These are phyloP conservation scores for Selenicereus undatus DNA, from an alignment of 148 eudicot species.

Conservation along the genomic window DNA sequence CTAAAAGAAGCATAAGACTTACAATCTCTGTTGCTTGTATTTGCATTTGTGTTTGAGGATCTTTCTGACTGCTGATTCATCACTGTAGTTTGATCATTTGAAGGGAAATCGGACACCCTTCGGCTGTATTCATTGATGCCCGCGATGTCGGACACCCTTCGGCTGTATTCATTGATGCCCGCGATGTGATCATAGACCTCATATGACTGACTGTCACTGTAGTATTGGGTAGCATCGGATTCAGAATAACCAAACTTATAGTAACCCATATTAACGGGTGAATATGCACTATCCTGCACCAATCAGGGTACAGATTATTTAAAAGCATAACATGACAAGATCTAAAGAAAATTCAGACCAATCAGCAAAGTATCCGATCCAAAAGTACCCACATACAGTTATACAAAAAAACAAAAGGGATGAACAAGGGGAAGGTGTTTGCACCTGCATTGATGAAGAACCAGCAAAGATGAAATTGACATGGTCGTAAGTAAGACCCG, in stretches of 20 bases:
- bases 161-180: conserved; percentile 42
- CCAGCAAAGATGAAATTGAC: conserved; percentile 91
- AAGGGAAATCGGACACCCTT: conserved; percentile 42
- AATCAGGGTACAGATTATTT: background rate
- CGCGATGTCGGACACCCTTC: conserved; percentile 38
- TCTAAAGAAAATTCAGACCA: background rate
- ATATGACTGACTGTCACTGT: conserved; percentile 49
- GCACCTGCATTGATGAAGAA: conserved; percentile 62
- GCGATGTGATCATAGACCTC: conserved; percentile 38
- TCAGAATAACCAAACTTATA: conserved; percentile 84
- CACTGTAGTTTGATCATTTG: conserved; percentile 42
- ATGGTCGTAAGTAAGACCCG: conserved; percentile 89
- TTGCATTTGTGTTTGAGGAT: conserved; percentile 33
- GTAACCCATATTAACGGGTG: conserved; percentile 49
- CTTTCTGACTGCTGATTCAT: conserved; percentile 44
- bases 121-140: conserved; percentile 43
- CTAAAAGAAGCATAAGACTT: conserved; percentile 33
- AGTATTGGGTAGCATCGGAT: conserved; percentile 61
- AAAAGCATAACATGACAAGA: background rate
- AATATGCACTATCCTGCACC: conserved; percentile 65
- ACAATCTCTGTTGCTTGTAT: conserved; percentile 54
- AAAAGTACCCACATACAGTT: no score
- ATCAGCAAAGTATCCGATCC: background rate
- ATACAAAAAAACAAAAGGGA: background rate
- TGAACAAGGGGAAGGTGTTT: background rate